Evolutionary conservation across 208 protist species (phyloP).

Genomic region (Wallacemonas sp.): DNA sequence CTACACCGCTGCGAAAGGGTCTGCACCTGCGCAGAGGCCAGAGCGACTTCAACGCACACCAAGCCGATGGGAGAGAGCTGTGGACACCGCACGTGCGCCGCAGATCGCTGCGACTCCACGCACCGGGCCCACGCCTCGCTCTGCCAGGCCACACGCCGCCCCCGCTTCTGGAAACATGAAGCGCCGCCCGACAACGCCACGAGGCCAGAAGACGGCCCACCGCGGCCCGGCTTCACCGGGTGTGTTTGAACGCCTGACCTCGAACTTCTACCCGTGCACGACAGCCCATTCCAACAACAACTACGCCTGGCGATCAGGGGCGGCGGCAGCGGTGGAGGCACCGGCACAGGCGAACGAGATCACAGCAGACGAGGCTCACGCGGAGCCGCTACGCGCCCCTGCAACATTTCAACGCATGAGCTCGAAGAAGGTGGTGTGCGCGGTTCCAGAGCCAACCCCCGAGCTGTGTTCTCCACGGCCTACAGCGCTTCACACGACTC

Average conservation of each 20-base stretch:
- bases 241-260: constrained; percentile 46
- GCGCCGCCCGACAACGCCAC: not conserved
- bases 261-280: constrained; percentile 34
- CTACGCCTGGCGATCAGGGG: constrained; percentile 5
- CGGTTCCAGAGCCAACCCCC: not conserved
- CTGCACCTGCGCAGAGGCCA: not conserved
- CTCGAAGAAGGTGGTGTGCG: not conserved
- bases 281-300: constrained; percentile 13
- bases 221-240: not conserved
- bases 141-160: not conserved
- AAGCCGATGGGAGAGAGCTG: constrained; percentile 1
- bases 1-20: too few relatives aligned
- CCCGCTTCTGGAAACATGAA: not conserved
- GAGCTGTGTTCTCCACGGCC: constrained; percentile 9
- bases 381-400: too few relatives aligned
- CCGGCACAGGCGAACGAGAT: not conserved
- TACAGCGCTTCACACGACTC: not conserved
- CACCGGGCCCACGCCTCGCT: not conserved
- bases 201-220: not conserved
- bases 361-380: too few relatives aligned
- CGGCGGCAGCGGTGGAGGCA: not conserved
- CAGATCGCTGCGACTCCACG: not conserved
- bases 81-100: not conserved
- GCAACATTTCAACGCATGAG: not conserved
- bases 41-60: constrained; percentile 1